Percentiles rank a stretch among this genome's conserved stretches.
Evolutionary conservation across 257 asterid genomes (phyloP).

Genomic region (Jasminum sambac): DNA sequence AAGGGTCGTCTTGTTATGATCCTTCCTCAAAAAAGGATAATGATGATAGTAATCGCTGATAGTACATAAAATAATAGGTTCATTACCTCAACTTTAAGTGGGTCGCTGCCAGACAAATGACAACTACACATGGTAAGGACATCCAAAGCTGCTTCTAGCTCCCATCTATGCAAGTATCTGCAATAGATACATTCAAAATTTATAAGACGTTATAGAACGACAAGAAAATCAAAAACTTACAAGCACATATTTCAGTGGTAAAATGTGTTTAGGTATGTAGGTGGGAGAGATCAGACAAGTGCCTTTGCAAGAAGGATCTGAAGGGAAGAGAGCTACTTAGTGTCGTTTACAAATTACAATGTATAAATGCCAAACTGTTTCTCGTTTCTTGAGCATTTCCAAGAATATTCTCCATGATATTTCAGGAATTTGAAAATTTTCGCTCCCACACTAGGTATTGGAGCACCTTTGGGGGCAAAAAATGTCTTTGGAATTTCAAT

Average conservation of each 20-base stretch:
- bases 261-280: neutral
- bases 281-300: neutral
- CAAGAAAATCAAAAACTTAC: conserved; percentile 15
- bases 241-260: neutral
- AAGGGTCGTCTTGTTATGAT: conserved; percentile 18
- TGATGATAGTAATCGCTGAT: conserved; percentile 2
- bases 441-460: neutral
- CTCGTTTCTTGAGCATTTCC: neutral
- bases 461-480: neutral
- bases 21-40: neutral
- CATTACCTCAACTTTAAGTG: conserved; percentile 72
- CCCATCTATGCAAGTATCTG: conserved; percentile 86
- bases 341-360: neutral
- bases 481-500: neutral
- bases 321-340: neutral
- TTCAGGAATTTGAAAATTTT: neutral
- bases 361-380: neutral
- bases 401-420: neutral
- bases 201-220: conserved; percentile 16
- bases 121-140: conserved; percentile 95
- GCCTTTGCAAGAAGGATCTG: neutral
- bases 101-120: conserved; percentile 67
- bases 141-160: conserved; percentile 91
- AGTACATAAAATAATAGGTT: conserved; percentile 21
- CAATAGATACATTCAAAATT: conserved; percentile 23